A percentile compares a stretch with the other conserved stretches of the same genome.
These are phyloP conservation scores for Casuarina equisetifolia DNA, from an alignment of 306 rosid species.

Conservation along the genomic window DNA sequence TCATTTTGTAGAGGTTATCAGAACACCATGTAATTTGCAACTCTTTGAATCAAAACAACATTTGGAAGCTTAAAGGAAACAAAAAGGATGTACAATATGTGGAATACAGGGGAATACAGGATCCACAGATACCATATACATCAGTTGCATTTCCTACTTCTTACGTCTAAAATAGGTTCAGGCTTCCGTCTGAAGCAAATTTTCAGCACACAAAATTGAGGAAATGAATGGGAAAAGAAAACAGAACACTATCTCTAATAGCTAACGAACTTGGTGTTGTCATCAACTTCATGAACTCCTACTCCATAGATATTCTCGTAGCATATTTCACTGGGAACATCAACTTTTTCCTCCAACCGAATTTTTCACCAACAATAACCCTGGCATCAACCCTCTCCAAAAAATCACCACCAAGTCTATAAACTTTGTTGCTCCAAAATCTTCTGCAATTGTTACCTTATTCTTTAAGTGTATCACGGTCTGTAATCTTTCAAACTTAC, in stretches of 20 bases:
- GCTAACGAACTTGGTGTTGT: slow-evolving; percentile 25
- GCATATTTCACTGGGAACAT: slow-evolving; percentile 11
- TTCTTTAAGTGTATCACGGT: slow-evolving; percentile 17
- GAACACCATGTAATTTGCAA: background rate
- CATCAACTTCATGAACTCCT: slow-evolving; percentile 34
- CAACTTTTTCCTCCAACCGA: slow-evolving; percentile 25
- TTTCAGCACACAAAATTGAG: slow-evolving; percentile 16
- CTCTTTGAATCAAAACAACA: background rate
- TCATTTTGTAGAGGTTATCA: background rate
- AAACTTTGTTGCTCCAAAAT: slow-evolving; percentile 19
- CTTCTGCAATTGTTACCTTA: slow-evolving; percentile 16
- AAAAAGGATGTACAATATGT: background rate
- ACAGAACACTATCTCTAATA: slow-evolving; percentile 16
- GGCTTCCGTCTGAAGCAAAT: slow-evolving; percentile 10
- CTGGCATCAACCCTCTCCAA: slow-evolving; percentile 21
- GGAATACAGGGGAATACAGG: background rate
- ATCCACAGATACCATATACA: slow-evolving; percentile 25
- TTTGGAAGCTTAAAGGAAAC: background rate
- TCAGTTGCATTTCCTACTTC: slow-evolving; percentile 20
- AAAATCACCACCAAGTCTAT: slow-evolving; percentile 16
- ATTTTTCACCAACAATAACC: slow-evolving; percentile 11
- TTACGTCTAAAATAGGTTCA: slow-evolving; percentile 22
- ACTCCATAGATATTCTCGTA: slow-evolving; percentile 29
- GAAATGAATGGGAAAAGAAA: slow-evolving; percentile 17
- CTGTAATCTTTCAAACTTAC: slow-evolving; percentile 35